Base-by-base conservation (phyloP, 2,329 filamentous ascomycete genomes). In the Claviceps spartinae region DNA sequence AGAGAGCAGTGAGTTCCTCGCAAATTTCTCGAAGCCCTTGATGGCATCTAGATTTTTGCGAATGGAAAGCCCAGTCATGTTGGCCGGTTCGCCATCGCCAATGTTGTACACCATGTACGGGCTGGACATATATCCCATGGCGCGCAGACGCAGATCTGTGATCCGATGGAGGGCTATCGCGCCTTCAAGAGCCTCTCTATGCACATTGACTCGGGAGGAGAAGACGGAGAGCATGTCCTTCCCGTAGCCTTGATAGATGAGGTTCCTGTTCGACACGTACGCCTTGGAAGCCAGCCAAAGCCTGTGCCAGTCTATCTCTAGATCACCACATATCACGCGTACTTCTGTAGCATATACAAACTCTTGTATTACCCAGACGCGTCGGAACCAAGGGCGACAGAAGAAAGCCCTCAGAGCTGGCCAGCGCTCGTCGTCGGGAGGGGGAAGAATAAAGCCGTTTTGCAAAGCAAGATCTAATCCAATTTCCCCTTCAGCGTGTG, bases 341-440 rank as follows among this genome's bases (percentile, higher is more conserved):
- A 52, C 51, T 13, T 53, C 54, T 18, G 48, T 55, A 2, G 55
- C 54, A 24, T 52, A 54, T 6, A 53, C 54, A 18, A 56, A 51
- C 47, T 56, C 55, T 38, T 56, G 55, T 30, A 56, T 56, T 44
- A 56, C 40, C 55, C 55, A 56, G 24, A 51, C 48, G n/a, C 55
- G 54, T 41, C 54, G 52, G 14, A 55, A 55, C 53, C 52, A 56
- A 14, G 55, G 49, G 1, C 53, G 53, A 18, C 53, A 51, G 20
- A 55, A 48, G 26, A 55, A 55, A 5, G 53, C 51, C 13, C 53
- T 52, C 8, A 55, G 45, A 2, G 53, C 53, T 1, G 44, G 14
- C 53, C 53, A 55, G n/a, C 44, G 36, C 48, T 41, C 42, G 53
- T 55, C 53, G 16, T 36, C 22, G 5, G 44, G 37, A 11, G 48